Evolutionary conservation across 139 green algal species (phyloP).

Genomic region (Closterium sp.): DNA sequence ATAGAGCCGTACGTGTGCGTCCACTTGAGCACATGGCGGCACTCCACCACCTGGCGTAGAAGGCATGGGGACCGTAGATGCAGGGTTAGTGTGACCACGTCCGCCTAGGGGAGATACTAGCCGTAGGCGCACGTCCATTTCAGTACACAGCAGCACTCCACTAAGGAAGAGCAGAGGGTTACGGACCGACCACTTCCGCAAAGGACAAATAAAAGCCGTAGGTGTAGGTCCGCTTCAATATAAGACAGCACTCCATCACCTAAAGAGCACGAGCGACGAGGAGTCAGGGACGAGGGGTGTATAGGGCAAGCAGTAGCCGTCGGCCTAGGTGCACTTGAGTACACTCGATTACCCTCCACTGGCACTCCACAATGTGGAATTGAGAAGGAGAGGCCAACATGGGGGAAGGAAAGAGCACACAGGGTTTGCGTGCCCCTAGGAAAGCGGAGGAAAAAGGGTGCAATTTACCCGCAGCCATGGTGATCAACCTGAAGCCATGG

Average conservation of each 20-base stretch:
- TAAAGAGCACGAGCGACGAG: neutral
- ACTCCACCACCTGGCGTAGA: conserved; percentile 75
- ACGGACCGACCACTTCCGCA: conserved; percentile 36
- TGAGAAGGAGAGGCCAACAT: too few species aligned
- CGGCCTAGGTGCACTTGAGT: conserved; percentile 97
- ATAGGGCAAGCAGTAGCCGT: conserved; percentile 88
- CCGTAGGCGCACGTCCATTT: conserved; percentile 98
- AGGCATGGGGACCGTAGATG: too few species aligned
- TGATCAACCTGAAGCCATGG: too few species aligned
- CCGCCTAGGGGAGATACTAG: conserved; percentile 80
- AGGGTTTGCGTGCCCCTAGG: too few species aligned
- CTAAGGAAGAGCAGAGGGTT: too few species aligned
- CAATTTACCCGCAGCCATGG: too few species aligned
- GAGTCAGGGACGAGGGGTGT: too few species aligned
- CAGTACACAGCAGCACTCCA: conserved; percentile 93
- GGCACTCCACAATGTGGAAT: too few species aligned
- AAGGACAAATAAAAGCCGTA: conserved; percentile 78
- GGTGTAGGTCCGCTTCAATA: conserved; percentile 97
- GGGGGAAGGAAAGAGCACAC: too few species aligned
- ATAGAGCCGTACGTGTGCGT: conserved; percentile 95
- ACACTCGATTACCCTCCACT: too few species aligned
- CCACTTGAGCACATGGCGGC: conserved; percentile 93
- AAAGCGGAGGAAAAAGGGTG: too few species aligned
- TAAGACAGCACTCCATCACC: conserved; percentile 85
- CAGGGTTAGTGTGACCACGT: too few species aligned